Percentiles rank a stretch among this genome's conserved stretches.
phyloP scores from a whole-genome alignment of 177 flowering plant species.

The Telopea speciosissima region DNA sequence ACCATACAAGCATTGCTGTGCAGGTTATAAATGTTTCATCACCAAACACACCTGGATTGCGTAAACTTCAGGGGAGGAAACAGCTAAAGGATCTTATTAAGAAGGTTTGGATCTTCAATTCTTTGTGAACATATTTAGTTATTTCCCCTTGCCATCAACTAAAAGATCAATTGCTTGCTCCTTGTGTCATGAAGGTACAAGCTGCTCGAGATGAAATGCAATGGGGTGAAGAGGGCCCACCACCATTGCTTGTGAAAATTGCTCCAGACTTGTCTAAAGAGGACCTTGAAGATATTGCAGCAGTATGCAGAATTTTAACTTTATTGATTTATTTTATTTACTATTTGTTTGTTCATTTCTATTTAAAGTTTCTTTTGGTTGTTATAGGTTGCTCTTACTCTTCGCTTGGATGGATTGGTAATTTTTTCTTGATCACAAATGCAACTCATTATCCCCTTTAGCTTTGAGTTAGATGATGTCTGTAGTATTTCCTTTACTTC shows the following conservation, averaged over 20 bases:
- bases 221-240: slow-evolving; percentile 99
- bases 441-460: not conserved
- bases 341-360: not conserved
- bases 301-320: slow-evolving; percentile 37
- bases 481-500: not conserved
- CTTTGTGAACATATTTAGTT: not conserved
- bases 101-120: slow-evolving; percentile 44
- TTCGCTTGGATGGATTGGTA: slow-evolving; percentile 98
- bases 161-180: not conserved
- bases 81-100: slow-evolving; percentile 92
- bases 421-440: not conserved
- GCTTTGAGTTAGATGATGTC: not conserved
- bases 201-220: slow-evolving; percentile 99
- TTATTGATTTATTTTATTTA: not conserved
- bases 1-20: not conserved
- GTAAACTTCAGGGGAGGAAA: slow-evolving; percentile 95
- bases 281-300: slow-evolving; percentile 98
- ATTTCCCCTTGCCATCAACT: not conserved
- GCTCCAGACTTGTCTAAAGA: slow-evolving; percentile 95
- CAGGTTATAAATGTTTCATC: slow-evolving; percentile 97
- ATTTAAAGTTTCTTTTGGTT: not conserved
- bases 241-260: slow-evolving; percentile 95
- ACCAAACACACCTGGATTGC: slow-evolving; percentile 97
- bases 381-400: slow-evolving; percentile 86
- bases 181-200: slow-evolving; percentile 56